A percentile compares a stretch with the other conserved stretches of the same genome.
These are phyloP conservation scores for Hypoxylon lienhwacheense DNA, from an alignment of 495 filamentous ascomycete species.

Conservation along the genomic window DNA sequence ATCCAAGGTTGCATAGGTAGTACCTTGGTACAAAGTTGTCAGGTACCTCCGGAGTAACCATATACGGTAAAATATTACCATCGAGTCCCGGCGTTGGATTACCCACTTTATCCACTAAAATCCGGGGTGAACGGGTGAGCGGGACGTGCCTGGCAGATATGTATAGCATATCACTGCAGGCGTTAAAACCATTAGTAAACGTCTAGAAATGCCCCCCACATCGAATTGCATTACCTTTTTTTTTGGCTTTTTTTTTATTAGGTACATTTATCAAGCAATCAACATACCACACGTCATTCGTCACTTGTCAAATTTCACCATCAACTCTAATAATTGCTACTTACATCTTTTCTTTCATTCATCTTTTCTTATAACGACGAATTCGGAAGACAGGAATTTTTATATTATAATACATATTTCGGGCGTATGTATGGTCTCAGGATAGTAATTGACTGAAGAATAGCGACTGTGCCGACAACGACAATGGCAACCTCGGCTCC, in stretches of 20 bases:
- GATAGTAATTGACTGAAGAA: constrained; percentile 9
- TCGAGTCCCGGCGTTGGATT: constrained; percentile 3
- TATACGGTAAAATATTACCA: constrained; percentile 11
- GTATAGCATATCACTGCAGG: constrained; percentile 10
- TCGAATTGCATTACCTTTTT: constrained; percentile 5
- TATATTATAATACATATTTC: neutral
- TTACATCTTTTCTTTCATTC: neutral
- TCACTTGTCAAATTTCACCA: neutral
- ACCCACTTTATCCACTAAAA: constrained; percentile 14
- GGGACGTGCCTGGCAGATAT: constrained; percentile 8
- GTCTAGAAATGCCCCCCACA: constrained; percentile 23
- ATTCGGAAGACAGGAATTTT: too few species aligned
- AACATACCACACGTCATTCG: constrained; percentile 26
- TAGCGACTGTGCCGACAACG: constrained; percentile 21
- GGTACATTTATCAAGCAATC: too few species aligned
- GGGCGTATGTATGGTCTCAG: neutral
- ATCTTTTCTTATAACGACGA: neutral
- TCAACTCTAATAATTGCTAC: neutral
- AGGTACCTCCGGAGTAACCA: constrained; percentile 3
- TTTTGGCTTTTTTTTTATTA: too few species aligned
- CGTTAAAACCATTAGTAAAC: too few species aligned
- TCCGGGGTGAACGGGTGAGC: constrained; percentile 6
- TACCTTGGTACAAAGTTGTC: too few species aligned
- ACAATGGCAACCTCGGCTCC: constrained; percentile 29
- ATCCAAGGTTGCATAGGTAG: neutral